Evolutionary conservation across 1,284 basidiomycete species (phyloP).

Genomic region (Apiotrichum gracile): DNA sequence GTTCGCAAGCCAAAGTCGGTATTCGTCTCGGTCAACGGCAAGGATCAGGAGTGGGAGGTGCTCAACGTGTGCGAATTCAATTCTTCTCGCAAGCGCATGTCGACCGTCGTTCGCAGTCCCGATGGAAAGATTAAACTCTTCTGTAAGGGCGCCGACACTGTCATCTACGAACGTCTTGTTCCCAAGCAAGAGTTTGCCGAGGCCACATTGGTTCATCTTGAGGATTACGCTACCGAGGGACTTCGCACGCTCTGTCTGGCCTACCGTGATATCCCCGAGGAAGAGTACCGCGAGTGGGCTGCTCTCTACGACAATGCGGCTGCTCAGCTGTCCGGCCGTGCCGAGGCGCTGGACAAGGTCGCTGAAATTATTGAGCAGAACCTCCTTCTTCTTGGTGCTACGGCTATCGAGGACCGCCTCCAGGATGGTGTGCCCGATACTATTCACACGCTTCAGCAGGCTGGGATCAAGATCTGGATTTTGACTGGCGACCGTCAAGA

Average conservation of each 20-base stretch:
- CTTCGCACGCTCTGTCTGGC: slow-evolving; percentile 95
- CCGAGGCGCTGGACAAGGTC: slow-evolving; percentile 87
- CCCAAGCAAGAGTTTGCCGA: slow-evolving; percentile 76
- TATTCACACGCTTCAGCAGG: slow-evolving; percentile 94
- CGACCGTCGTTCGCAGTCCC: slow-evolving; percentile 79
- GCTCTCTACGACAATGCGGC: slow-evolving; percentile 85
- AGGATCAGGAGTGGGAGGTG: slow-evolving; percentile 75
- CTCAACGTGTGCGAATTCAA: slow-evolving; percentile 99
- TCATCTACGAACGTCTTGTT: slow-evolving; percentile 82
- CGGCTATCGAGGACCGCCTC: slow-evolving; percentile 96
- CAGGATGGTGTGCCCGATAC: slow-evolving; percentile 98
- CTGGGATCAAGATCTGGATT: slow-evolving; percentile 99
- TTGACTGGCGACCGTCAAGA: slow-evolving; percentile 97
- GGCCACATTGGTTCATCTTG: slow-evolving; percentile 80
- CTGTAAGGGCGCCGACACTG: slow-evolving; percentile 97
- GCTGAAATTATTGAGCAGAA: slow-evolving; percentile 96
- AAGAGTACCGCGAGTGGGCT: slow-evolving; percentile 87
- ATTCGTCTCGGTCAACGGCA: slow-evolving; percentile 74
- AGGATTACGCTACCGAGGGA: slow-evolving; percentile 97
- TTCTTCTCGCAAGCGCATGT: slow-evolving; percentile 96
- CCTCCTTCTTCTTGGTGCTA: slow-evolving; percentile 85
- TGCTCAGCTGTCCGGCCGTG: slow-evolving; percentile 82
- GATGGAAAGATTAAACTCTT: slow-evolving; percentile 91
- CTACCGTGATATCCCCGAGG: slow-evolving; percentile 80
- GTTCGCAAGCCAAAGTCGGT: slow-evolving; percentile 95